Evolutionary conservation across 495 filamentous ascomycete species (phyloP).

Genomic region (Penicillium subrubescens): DNA sequence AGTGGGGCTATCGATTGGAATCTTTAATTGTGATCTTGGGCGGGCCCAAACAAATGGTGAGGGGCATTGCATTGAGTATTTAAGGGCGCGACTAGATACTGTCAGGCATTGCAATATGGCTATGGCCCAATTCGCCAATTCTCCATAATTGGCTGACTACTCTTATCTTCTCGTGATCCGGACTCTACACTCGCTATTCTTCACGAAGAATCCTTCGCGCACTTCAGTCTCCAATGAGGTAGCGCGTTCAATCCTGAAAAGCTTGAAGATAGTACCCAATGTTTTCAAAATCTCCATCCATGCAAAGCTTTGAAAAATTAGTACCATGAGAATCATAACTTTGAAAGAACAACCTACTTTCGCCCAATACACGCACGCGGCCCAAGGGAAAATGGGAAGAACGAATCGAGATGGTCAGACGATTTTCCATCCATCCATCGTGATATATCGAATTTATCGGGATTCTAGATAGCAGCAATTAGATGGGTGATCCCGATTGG

Average conservation of each 20-base stretch:
- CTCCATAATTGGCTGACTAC: not conserved
- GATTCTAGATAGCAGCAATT: not conserved
- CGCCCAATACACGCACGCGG: slow-evolving; percentile 9
- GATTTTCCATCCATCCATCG: slow-evolving; percentile 1
- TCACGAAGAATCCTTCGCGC: slow-evolving; percentile 11
- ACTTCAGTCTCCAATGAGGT: not conserved
- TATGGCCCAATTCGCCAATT: not conserved
- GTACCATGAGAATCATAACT: not conserved
- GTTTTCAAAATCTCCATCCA: slow-evolving; percentile 13
- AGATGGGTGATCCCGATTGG: not conserved
- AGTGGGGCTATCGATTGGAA: no score
- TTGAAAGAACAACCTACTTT: not conserved
- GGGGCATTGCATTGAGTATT: no score
- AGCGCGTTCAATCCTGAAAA: not conserved
- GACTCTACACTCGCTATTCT: slow-evolving; percentile 11
- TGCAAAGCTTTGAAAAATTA: not conserved
- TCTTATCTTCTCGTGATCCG: not conserved
- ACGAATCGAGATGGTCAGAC: not conserved
- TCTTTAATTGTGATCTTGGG: no score
- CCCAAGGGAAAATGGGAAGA: slow-evolving; percentile 7
- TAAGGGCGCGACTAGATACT: not conserved
- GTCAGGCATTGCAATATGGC: not conserved
- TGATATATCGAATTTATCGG: slow-evolving; percentile 3
- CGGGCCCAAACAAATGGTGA: no score
- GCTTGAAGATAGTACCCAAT: slow-evolving; percentile 3